These are phyloP conservation scores for Fagus sylvatica DNA, from an alignment of 306 rosid species.

Conservation along the genomic window DNA sequence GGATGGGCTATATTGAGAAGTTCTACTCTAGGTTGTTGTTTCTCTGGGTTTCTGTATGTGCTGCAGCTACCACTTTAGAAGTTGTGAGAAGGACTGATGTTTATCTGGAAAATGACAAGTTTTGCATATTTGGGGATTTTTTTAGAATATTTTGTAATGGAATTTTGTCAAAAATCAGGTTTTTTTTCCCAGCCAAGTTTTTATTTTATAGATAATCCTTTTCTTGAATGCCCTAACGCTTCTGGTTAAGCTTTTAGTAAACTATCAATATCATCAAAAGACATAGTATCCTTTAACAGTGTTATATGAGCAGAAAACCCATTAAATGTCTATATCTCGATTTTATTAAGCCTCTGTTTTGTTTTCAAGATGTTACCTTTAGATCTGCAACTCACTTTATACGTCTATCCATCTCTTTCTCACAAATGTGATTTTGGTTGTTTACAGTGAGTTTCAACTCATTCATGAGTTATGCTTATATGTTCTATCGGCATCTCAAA, in stretches of 20 bases:
- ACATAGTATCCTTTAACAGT: not conserved
- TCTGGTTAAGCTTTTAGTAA: not conserved
- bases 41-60: not conserved
- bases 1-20: conserved; percentile 1
- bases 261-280: not conserved
- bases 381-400: not conserved
- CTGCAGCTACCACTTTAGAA: not conserved
- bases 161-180: not conserved
- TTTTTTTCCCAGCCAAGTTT: not conserved
- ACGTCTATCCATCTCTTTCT: conserved; percentile 14
- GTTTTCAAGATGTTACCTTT: not conserved
- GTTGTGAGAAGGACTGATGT: not conserved
- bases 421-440: conserved; percentile 34
- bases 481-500: conserved; percentile 91
- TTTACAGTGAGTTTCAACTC: conserved; percentile 94
- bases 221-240: not conserved
- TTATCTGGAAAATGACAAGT: not conserved
- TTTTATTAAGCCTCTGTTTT: not conserved
- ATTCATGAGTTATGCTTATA: conserved; percentile 96
- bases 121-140: not conserved
- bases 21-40: not conserved
- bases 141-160: not conserved
- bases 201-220: not conserved
- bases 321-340: not conserved
- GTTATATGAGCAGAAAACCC: not conserved